These are phyloP conservation scores for Hemerocallis citrina DNA, from an alignment of 106 monocot genomes.

Conservation along the genomic window DNA sequence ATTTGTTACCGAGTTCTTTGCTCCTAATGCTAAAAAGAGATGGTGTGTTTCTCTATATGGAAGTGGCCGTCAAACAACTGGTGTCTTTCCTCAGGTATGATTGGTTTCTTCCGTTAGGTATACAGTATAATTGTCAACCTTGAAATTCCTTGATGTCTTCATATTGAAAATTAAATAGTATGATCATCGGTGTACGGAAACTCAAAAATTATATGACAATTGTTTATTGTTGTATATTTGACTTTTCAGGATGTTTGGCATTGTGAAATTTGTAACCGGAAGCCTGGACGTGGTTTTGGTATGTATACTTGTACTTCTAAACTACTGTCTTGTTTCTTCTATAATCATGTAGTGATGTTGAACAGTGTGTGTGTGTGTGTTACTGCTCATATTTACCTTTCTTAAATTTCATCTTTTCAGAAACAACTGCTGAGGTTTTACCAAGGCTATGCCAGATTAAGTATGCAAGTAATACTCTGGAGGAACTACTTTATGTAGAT, in stretches of 20 bases:
- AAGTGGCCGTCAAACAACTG: conserved; percentile 66
- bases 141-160: no score
- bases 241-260: conserved; percentile 88
- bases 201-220: neutral
- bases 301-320: conserved; percentile 15
- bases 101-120: neutral
- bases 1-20: conserved; percentile 60
- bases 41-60: conserved; percentile 87
- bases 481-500: conserved; percentile 96
- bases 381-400: no score
- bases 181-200: neutral
- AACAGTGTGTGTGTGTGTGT: no score
- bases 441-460: conserved; percentile 93
- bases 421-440: conserved; percentile 94
- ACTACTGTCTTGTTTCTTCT: neutral
- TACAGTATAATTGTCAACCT: neutral
- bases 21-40: conserved; percentile 74
- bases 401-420: conserved; percentile 19
- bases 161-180: no score
- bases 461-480: conserved; percentile 95
- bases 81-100: conserved; percentile 73
- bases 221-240: neutral
- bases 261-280: conserved; percentile 93
- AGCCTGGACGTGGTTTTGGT: conserved; percentile 99
- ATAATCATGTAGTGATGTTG: neutral